Conservation (phyloP, 148 eudicot genomes). For the Heliosperma pusillum region DNA sequence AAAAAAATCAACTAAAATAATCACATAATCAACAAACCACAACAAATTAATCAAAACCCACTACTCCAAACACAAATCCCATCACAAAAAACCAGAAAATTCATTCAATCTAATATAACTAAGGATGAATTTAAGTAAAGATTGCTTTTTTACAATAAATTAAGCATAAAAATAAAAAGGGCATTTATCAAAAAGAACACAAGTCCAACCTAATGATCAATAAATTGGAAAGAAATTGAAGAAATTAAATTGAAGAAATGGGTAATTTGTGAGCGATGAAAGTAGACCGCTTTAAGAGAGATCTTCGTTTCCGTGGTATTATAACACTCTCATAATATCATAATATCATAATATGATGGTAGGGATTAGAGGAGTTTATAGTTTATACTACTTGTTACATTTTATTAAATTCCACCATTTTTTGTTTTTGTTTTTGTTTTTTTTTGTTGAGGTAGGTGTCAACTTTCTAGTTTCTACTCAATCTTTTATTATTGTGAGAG, state of each 20-base stretch:
- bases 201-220: background rate
- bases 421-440: background rate
- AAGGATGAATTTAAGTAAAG: background rate
- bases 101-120: no score
- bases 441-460: conserved; percentile 6
- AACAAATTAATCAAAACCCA: background rate
- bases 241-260: background rate
- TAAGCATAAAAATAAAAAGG: background rate
- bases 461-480: background rate
- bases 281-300: background rate
- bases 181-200: background rate
- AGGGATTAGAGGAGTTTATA: background rate
- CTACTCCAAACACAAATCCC: background rate
- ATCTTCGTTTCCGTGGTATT: background rate
- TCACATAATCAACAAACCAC: background rate
- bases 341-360: background rate
- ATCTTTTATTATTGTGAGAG: background rate
- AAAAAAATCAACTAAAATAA: background rate
- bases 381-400: background rate
- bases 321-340: background rate
- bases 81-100: background rate
- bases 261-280: background rate
- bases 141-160: background rate
- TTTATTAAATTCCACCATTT: background rate
- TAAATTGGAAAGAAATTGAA: background rate